Percentiles rank a stretch among this genome's conserved stretches.
These are phyloP conservation scores for Tephrocybe sp. DNA, from an alignment of 768 basidiomycete genomes.

Conservation along the genomic window DNA sequence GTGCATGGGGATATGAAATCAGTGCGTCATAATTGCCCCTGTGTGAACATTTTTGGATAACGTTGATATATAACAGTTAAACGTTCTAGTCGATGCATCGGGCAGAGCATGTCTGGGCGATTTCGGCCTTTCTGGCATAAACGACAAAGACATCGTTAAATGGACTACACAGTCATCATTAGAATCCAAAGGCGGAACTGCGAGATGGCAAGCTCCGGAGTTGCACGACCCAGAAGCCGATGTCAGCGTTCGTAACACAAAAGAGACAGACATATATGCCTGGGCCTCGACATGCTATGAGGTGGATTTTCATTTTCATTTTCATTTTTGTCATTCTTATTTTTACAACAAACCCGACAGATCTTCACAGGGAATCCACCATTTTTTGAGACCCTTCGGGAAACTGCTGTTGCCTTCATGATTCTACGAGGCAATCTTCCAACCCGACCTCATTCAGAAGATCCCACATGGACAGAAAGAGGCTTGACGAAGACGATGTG, in stretches of 20 bases:
- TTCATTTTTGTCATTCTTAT: neutral
- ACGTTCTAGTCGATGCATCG: slow-evolving; percentile 24
- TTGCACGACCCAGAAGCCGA: slow-evolving; percentile 11
- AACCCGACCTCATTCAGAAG: too few relatives aligned
- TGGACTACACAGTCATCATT: slow-evolving; percentile 16
- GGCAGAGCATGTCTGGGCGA: slow-evolving; percentile 24
- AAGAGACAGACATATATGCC: slow-evolving; percentile 27
- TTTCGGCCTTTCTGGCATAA: slow-evolving; percentile 25
- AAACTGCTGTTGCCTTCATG: too few relatives aligned
- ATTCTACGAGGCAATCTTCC: too few relatives aligned
- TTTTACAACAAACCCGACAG: neutral
- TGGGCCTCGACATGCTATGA: slow-evolving; percentile 28
- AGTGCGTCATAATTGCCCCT: slow-evolving; percentile 10
- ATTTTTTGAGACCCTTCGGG: too few relatives aligned
- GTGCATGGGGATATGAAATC: slow-evolving; percentile 30
- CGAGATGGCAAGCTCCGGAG: slow-evolving; percentile 28
- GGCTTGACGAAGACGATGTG: too few relatives aligned
- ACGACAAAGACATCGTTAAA: slow-evolving; percentile 17
- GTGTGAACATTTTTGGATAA: slow-evolving; percentile 10
- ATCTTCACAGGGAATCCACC: too few relatives aligned
- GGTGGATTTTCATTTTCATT: slow-evolving; percentile 9
- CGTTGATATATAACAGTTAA: slow-evolving; percentile 17
- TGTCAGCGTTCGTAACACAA: slow-evolving; percentile 11
- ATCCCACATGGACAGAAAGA: too few relatives aligned
- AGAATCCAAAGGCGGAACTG: slow-evolving; percentile 18